Conservation (phyloP, 2,329 filamentous ascomycete species). For the Pseudogymnoascus destructans region DNA sequence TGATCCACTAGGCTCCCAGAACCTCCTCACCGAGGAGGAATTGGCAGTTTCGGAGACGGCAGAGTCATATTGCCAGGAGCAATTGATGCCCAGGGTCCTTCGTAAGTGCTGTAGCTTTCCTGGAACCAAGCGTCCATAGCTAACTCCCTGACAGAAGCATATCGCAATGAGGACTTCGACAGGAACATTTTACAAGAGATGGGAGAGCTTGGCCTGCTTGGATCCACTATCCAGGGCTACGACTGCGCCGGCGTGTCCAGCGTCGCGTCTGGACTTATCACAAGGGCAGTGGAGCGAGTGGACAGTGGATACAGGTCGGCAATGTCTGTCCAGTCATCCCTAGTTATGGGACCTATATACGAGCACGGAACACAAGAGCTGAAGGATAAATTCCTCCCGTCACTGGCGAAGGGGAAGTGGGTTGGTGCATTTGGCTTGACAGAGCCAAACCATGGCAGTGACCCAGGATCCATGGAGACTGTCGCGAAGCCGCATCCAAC, state of each 20-base stretch:
- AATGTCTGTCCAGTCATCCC: slow-evolving; percentile 84
- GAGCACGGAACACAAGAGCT: slow-evolving; percentile 79
- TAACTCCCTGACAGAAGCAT: slow-evolving; percentile 48
- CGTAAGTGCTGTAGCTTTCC: slow-evolving; percentile 39
- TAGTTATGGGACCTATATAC: slow-evolving; percentile 87
- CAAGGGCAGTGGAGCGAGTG: slow-evolving; percentile 77
- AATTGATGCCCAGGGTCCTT: slow-evolving; percentile 70
- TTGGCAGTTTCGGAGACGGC: slow-evolving; percentile 80
- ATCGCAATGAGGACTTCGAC: slow-evolving; percentile 78
- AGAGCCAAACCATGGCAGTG: slow-evolving; percentile 85
- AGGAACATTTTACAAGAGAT: slow-evolving; percentile 77
- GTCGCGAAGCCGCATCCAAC: slow-evolving; percentile 71
- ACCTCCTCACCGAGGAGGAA: slow-evolving; percentile 80
- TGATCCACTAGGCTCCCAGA: slow-evolving; percentile 66
- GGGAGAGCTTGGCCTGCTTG: slow-evolving; percentile 81
- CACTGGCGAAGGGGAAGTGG: slow-evolving; percentile 69
- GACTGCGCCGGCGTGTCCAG: slow-evolving; percentile 79
- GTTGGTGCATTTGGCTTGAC: slow-evolving; percentile 82
- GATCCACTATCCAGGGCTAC: slow-evolving; percentile 76
- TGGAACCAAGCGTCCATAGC: slow-evolving; percentile 9
- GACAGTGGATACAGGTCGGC: slow-evolving; percentile 86
- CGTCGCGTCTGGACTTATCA: slow-evolving; percentile 81
- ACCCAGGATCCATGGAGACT: slow-evolving; percentile 85
- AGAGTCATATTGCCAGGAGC: slow-evolving; percentile 87
- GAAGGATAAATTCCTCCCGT: slow-evolving; percentile 70